phyloP scores from a whole-genome alignment of 2,329 filamentous ascomycete genomes.

The Aspergillus melleus region DNA sequence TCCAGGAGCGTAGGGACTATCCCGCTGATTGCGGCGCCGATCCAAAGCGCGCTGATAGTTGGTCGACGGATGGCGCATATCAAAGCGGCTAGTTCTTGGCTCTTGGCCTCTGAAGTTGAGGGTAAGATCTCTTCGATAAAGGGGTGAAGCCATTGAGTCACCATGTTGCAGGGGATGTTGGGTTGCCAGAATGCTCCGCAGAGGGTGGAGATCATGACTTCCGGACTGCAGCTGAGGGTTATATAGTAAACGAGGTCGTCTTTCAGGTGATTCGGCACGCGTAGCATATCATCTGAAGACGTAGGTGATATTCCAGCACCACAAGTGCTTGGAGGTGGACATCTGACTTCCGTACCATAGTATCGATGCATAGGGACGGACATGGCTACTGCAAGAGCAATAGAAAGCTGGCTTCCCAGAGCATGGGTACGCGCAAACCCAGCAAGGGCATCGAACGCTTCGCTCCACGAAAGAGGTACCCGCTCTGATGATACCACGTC shows the following conservation, averaged over 20 bases:
- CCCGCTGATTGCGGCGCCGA: constrained; percentile 11
- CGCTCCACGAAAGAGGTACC: constrained; percentile 7
- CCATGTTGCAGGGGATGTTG: too few species aligned
- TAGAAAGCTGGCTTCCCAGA: constrained; percentile 15
- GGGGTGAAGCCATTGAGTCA: too few species aligned
- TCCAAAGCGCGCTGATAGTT: constrained; percentile 5
- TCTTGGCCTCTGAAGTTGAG: not conserved
- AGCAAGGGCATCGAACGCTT: constrained; percentile 12
- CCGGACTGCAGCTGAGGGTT: too few species aligned
- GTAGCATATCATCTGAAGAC: too few species aligned
- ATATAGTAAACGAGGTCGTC: too few species aligned
- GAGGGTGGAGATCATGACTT: too few species aligned
- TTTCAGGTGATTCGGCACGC: too few species aligned
- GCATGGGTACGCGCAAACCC: constrained; percentile 12
- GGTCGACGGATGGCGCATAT: constrained; percentile 15
- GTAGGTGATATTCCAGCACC: too few species aligned
- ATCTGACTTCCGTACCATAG: constrained; percentile 7
- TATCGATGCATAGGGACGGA: constrained; percentile 13
- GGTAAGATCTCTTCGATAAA: too few species aligned
- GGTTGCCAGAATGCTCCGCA: too few species aligned
- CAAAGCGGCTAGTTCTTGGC: constrained; percentile 11
- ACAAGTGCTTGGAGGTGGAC: too few species aligned
- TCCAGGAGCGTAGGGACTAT: constrained; percentile 9
- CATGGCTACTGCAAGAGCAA: constrained; percentile 17
- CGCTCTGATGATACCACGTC: too few species aligned